Evolutionary conservation across 2,329 filamentous ascomycete genomes (phyloP), one percentile per base, ranked within the genome.

Genomic region (Fusarium pseudoanthophilum): DNA sequence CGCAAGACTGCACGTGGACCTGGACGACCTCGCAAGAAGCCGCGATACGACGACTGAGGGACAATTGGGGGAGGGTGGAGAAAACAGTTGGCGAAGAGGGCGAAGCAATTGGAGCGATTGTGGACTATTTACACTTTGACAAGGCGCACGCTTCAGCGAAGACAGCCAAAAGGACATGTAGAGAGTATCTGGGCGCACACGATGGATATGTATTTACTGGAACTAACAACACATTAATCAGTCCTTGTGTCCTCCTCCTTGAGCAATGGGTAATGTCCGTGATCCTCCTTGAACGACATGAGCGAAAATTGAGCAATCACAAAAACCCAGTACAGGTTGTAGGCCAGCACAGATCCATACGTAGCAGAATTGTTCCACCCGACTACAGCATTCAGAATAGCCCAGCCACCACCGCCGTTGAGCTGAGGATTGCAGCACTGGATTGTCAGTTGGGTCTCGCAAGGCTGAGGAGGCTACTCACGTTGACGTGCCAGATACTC

Each of bases 291-390:
- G 83, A 89, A 93, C 46, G 91, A 86, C 86, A 95, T 87, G 40
- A 84, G 78, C 11, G 89, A 73, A 79, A 95, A 93, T 18, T 87
- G 87, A 30, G 94, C 88, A 58, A 95, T 94, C 73, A 96, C 89
- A 15, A 85, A 85, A 46, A 95, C 82, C 95, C 94, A 97, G 85
- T 97, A 97, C 16, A 95, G 60, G 79, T 96, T 97, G 83, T 97
- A 97, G 5, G 92, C 90, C 65, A 97, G 89, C 71, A 97, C 92
- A 3, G 93, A 95, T 53, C 94, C 93, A 77, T 95, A 95, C 2
- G 94, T 97, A 8, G 93, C 95, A 21, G 92, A 94, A 83, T 97
- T 97, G 71, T 91, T 89, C 95, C 95, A 97, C 63, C 95, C 94
- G 11, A 97, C 86, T 46, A 97, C 86, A 65, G 93, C 91, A 78